A percentile compares a stretch with the other conserved stretches of the same genome.
These are phyloP conservation scores for Trichomonascaceae sp. DNA, from an alignment of 1,139 yeast genomes.

Conservation along the genomic window DNA sequence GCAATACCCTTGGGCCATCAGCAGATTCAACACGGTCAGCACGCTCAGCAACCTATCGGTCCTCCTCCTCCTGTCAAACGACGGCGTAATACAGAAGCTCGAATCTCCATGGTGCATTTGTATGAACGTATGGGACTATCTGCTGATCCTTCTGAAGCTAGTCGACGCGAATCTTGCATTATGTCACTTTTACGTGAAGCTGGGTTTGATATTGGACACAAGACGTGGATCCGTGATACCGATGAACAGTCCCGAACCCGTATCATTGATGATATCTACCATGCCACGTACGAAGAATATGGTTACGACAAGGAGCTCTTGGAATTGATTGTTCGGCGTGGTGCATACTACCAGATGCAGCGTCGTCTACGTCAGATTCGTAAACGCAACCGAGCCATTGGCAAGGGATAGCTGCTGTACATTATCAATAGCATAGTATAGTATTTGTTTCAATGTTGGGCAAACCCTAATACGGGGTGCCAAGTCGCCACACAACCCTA, in stretches of 20 bases:
- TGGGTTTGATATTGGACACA: slow-evolving; percentile 57
- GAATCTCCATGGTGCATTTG: slow-evolving; percentile 44
- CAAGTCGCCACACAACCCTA: no score
- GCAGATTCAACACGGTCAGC: neutral
- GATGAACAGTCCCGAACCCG: slow-evolving; percentile 36
- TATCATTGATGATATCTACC: slow-evolving; percentile 37
- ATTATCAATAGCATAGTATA: no score
- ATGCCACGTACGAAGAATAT: slow-evolving; percentile 35
- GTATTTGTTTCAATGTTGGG: no score
- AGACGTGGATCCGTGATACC: slow-evolving; percentile 76
- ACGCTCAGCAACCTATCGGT: neutral
- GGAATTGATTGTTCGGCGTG: slow-evolving; percentile 63
- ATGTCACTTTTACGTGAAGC: slow-evolving; percentile 45
- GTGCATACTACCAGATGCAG: slow-evolving; percentile 72
- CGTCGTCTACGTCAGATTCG: slow-evolving; percentile 59
- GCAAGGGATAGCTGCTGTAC: no score
- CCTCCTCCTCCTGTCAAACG: slow-evolving; percentile 1
- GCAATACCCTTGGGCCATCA: neutral
- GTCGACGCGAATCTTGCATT: slow-evolving; percentile 46
- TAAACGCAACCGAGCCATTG: slow-evolving; percentile 27
- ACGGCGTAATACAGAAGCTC: slow-evolving; percentile 36
- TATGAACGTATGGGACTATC: slow-evolving; percentile 41
- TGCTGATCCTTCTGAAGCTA: slow-evolving; percentile 41
- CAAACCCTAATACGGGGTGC: no score
- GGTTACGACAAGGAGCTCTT: slow-evolving; percentile 40